Evolutionary conservation across 352 stramenopile species (phyloP), one percentile per base, ranked within the genome.

Genomic region (Globisporangium apiculatum): DNA sequence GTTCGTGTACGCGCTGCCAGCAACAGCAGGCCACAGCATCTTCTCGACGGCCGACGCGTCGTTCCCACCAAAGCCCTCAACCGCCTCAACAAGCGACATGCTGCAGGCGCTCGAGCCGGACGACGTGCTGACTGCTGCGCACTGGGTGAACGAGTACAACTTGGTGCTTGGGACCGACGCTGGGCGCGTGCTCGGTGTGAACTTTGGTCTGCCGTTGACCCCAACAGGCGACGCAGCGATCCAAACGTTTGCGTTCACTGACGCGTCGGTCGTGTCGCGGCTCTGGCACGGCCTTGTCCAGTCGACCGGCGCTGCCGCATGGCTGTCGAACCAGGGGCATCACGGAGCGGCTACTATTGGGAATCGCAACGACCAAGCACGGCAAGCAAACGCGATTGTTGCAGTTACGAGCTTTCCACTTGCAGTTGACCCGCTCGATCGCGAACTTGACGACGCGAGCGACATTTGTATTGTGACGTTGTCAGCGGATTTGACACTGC

Each of bases 121-220:
- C 37, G 78, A 91, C 41, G 73, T 86, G 49, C 65, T 91, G 51
- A 83, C 75, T 1, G 75, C 77, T 17, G 79, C 74, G 35, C 54
- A 86, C 11, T 89, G 82, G 82, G 65, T 89, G 15, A 88, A 91
- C 51, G 82, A 89, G 65, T 89, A 83, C 61, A 89, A 91, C 53
- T 38, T 89, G 17, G 75, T 88, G 17, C 52, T 91, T 18, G 79
- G 77, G 10, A 84, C 75, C 2, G 78, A 90, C 62, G 51, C 66
- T 0, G 82, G 82, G 0, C 75, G 75, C 24, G 73, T 89, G 12
- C 48, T 91, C 3, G 82, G 76, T 11, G 75, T 91, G 38, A 91
- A 91, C 46, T 87, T 89, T 56, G 79, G 79, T 4, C 65, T 89
- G 0, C 79, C 82, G 0, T 60, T 60, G 15, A 61, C 77, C 1